Conservation (phyloP, 768 basidiomycete genomes). For the Podaxis sp. region DNA sequence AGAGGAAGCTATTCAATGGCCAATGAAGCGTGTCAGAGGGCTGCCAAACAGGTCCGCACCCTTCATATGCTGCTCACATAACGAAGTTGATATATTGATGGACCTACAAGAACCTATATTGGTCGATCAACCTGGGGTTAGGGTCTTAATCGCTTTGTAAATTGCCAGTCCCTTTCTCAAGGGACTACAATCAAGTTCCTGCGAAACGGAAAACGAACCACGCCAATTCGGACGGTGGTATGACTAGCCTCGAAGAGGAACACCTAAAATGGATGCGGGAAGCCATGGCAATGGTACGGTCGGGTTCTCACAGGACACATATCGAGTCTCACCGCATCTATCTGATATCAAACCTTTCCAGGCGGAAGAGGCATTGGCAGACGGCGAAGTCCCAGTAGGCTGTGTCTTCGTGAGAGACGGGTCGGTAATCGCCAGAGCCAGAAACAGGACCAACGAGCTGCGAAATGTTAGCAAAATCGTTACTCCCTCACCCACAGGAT, state of each 20-base stretch:
- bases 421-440: conserved; percentile 77
- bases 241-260: conserved; percentile 26
- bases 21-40: neutral
- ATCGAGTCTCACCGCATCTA: neutral
- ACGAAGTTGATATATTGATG: neutral
- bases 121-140: neutral
- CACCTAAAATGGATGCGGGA: conserved; percentile 72
- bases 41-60: neutral
- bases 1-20: neutral
- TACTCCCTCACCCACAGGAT: conserved; percentile 9
- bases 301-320: conserved; percentile 15
- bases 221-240: neutral
- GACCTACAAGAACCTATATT: neutral
- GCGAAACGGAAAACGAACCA: neutral
- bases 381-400: conserved; percentile 93
- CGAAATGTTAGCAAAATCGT: conserved; percentile 63
- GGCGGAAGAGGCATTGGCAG: conserved; percentile 85
- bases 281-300: conserved; percentile 77
- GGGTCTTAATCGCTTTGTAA: neutral
- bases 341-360: conserved; percentile 24
- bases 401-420: conserved; percentile 88
- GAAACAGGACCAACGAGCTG: conserved; percentile 94
- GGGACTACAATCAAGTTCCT: neutral
- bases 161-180: neutral
- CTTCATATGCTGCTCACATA: neutral